A percentile compares a stretch with the other conserved stretches of the same genome.
phyloP scores from a whole-genome alignment of 2,329 filamentous ascomycete species.

The Aureobasidium zeae region DNA sequence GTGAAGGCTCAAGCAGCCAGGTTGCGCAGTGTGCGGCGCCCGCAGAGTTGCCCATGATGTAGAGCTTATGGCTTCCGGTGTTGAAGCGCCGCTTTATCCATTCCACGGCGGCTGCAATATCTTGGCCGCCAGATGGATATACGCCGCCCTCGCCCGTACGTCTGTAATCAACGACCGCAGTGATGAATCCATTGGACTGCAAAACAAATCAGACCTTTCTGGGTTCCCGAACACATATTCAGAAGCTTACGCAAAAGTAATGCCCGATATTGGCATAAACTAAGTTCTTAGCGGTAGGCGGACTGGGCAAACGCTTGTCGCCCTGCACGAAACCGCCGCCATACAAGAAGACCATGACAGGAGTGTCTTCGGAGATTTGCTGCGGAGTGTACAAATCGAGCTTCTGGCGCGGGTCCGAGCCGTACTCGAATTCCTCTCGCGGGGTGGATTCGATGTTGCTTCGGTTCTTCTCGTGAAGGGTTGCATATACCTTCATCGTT shows the following conservation, averaged over 20 bases:
- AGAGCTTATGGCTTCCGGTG: conserved; percentile 26
- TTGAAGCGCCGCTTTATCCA: conserved; percentile 26
- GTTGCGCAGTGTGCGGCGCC: conserved; percentile 33
- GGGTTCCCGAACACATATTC: too few species aligned
- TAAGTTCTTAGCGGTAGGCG: conserved; percentile 21
- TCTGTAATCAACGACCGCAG: conserved; percentile 33
- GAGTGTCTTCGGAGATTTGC: conserved; percentile 19
- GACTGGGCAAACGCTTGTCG: conserved; percentile 24
- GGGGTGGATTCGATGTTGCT: conserved; percentile 20
- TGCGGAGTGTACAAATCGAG: conserved; percentile 32
- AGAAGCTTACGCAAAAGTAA: conserved; percentile 2
- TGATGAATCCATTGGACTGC: conserved; percentile 19
- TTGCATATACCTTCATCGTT: conserved; percentile 21
- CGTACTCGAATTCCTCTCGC: conserved; percentile 29
- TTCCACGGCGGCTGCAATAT: conserved; percentile 29
- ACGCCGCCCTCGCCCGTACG: conserved; percentile 32
- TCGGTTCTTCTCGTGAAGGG: conserved; percentile 21
- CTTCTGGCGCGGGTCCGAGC: conserved; percentile 29
- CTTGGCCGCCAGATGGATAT: conserved; percentile 36
- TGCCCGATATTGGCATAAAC: conserved; percentile 31
- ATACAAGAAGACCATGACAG: conserved; percentile 27
- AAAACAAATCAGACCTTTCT: conserved; percentile 2
- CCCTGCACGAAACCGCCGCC: conserved; percentile 30
- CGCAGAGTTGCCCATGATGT: conserved; percentile 35
- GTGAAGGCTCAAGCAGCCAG: conserved; percentile 27